Conservation (phyloP, 495 filamentous ascomycete species). For the Evansstolkia leycettana region DNA sequence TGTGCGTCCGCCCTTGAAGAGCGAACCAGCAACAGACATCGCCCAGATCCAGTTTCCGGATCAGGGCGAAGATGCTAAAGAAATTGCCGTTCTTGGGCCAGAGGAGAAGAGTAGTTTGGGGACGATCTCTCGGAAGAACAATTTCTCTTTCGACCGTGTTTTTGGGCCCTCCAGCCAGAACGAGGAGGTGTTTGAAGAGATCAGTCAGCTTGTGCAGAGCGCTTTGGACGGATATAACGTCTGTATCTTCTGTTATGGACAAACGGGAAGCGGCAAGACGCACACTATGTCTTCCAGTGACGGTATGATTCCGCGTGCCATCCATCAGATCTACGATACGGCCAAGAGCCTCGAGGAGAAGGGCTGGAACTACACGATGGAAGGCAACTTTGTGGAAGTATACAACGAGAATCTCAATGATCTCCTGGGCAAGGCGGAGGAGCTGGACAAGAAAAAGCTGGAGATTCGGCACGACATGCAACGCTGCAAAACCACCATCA, state of each 20-base stretch:
- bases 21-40: conserved; percentile 43
- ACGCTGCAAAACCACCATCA: conserved; percentile 70
- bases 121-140: conserved; percentile 55
- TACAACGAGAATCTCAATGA: conserved; percentile 98
- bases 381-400: conserved; percentile 94
- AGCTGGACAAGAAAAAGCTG: conserved; percentile 74
- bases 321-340: conserved; percentile 84
- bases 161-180: conserved; percentile 73
- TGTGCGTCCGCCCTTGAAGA: conserved; percentile 66
- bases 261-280: conserved; percentile 95
- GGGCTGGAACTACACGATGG: conserved; percentile 90
- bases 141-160: conserved; percentile 88
- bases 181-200: conserved; percentile 85
- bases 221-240: conserved; percentile 98
- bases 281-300: conserved; percentile 88
- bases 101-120: conserved; percentile 79
- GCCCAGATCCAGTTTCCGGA: conserved; percentile 71
- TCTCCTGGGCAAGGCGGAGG: conserved; percentile 64
- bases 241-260: conserved; percentile 97
- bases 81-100: conserved; percentile 71
- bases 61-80: conserved; percentile 59
- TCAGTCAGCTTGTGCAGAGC: conserved; percentile 92
- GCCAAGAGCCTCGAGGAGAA: conserved; percentile 72
- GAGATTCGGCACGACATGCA: conserved; percentile 82
- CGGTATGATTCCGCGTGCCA: conserved; percentile 92